Percentiles rank a stretch among this genome's conserved stretches.
Evolutionary conservation across 768 basidiomycete species (phyloP).

Genomic region (Lactarius pseudohatsudake): DNA sequence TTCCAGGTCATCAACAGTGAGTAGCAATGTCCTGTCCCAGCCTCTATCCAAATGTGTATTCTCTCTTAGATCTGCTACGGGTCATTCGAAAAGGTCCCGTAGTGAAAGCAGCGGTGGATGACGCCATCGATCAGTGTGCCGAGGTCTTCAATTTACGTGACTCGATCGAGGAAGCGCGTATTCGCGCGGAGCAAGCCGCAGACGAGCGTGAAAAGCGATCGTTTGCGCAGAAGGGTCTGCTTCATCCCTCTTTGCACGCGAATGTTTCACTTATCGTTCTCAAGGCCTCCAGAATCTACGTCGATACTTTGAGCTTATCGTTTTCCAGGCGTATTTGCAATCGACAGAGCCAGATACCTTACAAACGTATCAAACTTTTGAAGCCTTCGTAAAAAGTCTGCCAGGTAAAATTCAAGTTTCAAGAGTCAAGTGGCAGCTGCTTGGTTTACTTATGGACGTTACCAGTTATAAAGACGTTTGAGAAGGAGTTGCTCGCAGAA

Average conservation of each 20-base stretch:
- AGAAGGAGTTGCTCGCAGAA: conserved; percentile 84
- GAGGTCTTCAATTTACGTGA: conserved; percentile 84
- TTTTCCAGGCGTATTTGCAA: conserved; percentile 89
- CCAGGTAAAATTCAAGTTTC: conserved; percentile 56
- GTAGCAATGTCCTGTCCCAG: conserved; percentile 30
- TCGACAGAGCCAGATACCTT: conserved; percentile 80
- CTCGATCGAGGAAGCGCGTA: conserved; percentile 79
- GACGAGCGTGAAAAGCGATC: conserved; percentile 68
- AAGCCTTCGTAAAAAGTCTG: conserved; percentile 75
- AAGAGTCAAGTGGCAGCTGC: conserved; percentile 50
- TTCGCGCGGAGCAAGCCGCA: conserved; percentile 71
- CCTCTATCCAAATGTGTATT: conserved; percentile 16
- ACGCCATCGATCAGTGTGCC: conserved; percentile 83
- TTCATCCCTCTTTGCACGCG: too few relatives aligned
- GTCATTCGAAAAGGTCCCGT: conserved; percentile 84
- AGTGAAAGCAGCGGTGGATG: conserved; percentile 85
- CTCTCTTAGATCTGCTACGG: conserved; percentile 64
- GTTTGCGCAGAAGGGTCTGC: conserved; percentile 69
- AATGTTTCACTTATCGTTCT: background rate
- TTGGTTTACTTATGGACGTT: background rate
- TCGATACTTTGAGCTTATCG: conserved; percentile 80
- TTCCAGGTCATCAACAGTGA: conserved; percentile 90
- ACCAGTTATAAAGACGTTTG: conserved; percentile 90
- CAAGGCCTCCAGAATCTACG: conserved; percentile 77
- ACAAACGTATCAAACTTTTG: conserved; percentile 71